Evolutionary conservation across 2,329 filamentous ascomycete genomes (phyloP), one percentile per base, ranked within the genome.

Genomic region (Botrytis byssoidea): DNA sequence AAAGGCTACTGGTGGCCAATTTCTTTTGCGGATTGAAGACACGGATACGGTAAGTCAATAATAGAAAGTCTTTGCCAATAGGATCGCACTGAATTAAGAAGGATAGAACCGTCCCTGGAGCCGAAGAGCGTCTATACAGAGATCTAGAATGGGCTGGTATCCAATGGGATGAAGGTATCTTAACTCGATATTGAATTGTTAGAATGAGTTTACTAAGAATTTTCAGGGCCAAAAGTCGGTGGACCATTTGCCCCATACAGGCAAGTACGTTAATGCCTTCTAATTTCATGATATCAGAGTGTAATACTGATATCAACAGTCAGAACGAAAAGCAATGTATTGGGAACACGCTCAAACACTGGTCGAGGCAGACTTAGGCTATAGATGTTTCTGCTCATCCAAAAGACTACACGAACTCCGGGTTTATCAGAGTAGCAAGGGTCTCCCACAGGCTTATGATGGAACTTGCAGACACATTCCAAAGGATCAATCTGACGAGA

Each of bases 141-240:
- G 95, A 98, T 81, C 83, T 99, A 71, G 86, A 87, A 83, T 99
- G 96, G 96, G 92, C 94, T 29, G 94, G 95, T 0, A 84, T 99
- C 46, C 85, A 91, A 71, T 99, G 95, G 95, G 95, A 98, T 82
- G 97, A 99, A 89, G 95, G 91, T 91, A 73, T 48, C 12, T 40
- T 42, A 29, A 32, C 40, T 57, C 37, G 22, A 22, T 51, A 18
- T 35, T 32, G 20, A 25, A 40, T 46, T n/a, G 7, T 59, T 16
- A 57, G 37, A 7, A 40, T 18, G n/a, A 59, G 37, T 46, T 35
- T 57, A 72, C 57, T 69, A 75, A 79, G 42, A 77, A 74, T 74
- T 74, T 59, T 67, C 76, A 92, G 91, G 95, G 4, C 96, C 96
- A 6, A 88, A 92, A 78, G 87, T 93, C 57, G 93, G 92, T 51